Percentiles rank a stretch among this genome's conserved stretches.
Conservation (phyloP, 139 green algal genomes). For the Picochlorum sp. region DNA sequence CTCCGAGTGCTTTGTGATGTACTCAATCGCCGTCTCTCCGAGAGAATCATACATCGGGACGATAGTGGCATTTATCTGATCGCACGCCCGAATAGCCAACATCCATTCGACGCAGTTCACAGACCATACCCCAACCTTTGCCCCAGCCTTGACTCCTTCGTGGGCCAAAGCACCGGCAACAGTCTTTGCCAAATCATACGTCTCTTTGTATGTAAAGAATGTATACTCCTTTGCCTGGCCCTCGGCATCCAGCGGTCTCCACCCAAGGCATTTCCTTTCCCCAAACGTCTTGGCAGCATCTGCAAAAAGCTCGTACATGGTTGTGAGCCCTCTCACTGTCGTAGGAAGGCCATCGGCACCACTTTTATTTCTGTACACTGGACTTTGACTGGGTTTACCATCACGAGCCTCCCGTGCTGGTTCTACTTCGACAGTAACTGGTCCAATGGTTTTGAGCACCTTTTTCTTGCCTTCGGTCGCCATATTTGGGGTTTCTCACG, state of each 20-base stretch:
- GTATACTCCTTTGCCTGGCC: constrained; percentile 28
- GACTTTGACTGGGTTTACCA: constrained; percentile 8
- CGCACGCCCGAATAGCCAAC: constrained; percentile 70
- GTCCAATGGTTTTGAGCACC: constrained; percentile 3
- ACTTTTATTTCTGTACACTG: constrained; percentile 3
- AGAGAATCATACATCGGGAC: constrained; percentile 94
- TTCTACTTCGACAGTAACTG: constrained; percentile 4
- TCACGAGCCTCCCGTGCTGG: background rate
- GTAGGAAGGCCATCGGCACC: constrained; percentile 1
- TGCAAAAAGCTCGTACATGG: constrained; percentile 70
- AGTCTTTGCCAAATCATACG: constrained; percentile 18
- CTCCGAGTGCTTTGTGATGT: constrained; percentile 76
- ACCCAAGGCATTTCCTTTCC: constrained; percentile 25
- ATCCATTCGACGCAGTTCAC: constrained; percentile 86
- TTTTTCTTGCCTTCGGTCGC: background rate
- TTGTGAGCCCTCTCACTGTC: constrained; percentile 27
- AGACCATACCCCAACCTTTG: constrained; percentile 60
- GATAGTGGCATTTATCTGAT: constrained; percentile 13
- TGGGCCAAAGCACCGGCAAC: constrained; percentile 26
- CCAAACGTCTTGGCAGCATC: constrained; percentile 37
- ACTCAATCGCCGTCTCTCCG: constrained; percentile 81
- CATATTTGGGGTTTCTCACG: too few species aligned
- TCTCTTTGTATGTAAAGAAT: constrained; percentile 50
- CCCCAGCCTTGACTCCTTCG: constrained; percentile 27
- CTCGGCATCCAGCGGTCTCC: constrained; percentile 22